phyloP scores from a whole-genome alignment of 306 rosid genomes.

The Dalbergia oliveri region DNA sequence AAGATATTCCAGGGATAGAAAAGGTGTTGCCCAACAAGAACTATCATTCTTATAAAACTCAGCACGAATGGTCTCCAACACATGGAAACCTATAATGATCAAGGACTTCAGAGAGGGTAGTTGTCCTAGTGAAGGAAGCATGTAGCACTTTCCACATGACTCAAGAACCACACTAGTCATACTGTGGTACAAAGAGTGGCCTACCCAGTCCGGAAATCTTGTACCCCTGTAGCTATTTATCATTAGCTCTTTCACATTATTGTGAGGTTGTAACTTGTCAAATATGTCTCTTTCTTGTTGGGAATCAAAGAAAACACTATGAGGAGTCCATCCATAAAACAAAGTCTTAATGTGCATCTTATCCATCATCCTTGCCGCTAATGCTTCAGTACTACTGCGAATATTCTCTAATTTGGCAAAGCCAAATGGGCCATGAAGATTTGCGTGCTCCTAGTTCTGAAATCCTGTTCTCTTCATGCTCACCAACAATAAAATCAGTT shows the following conservation, averaged over 20 bases:
- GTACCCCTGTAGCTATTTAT: neutral
- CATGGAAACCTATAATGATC: neutral
- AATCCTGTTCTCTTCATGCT: neutral
- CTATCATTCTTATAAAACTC: no score
- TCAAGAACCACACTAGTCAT: neutral
- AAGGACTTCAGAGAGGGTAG: neutral
- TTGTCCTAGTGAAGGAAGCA: constrained; percentile 31
- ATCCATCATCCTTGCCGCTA: neutral
- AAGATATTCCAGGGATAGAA: constrained; percentile 6
- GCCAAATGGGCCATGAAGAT: neutral
- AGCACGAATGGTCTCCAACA: neutral
- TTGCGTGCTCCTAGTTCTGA: constrained; percentile 2
- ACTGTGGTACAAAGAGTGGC: neutral
- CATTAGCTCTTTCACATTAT: neutral
- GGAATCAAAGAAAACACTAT: neutral
- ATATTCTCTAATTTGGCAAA: neutral
- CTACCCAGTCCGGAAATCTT: constrained; percentile 21
- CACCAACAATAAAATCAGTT: neutral
- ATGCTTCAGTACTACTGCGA: neutral
- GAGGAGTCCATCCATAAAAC: neutral
- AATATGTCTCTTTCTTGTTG: constrained; percentile 1
- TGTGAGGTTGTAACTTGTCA: constrained; percentile 13
- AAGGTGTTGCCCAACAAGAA: no score
- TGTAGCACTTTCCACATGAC: neutral
- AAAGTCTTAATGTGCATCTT: neutral